Percentiles rank a stretch among this genome's conserved stretches.
Conservation (phyloP, 495 filamentous ascomycete species). For the Penicillium egyptiacum region DNA sequence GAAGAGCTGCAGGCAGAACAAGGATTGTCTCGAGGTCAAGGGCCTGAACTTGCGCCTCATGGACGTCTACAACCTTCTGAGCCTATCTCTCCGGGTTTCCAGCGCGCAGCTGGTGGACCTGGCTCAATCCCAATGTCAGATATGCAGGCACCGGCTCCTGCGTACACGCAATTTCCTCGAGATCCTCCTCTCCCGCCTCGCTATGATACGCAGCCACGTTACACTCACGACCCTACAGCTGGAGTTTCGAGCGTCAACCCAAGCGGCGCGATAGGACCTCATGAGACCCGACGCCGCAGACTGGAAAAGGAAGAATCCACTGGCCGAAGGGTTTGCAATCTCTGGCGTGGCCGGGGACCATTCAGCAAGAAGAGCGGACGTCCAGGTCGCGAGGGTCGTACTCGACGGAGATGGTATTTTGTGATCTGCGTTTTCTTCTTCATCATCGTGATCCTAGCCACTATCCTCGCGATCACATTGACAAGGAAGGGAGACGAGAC, state of each 20-base stretch:
- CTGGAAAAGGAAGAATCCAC: conserved; percentile 63
- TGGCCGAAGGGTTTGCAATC: conserved; percentile 53
- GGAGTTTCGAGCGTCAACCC: conserved; percentile 27
- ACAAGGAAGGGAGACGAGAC: conserved; percentile 48
- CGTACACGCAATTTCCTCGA: conserved; percentile 28
- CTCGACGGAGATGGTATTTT: conserved; percentile 61
- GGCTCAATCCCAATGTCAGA: conserved; percentile 50
- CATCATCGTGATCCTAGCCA: conserved; percentile 56
- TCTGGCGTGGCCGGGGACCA: conserved; percentile 62
- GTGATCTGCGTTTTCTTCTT: conserved; percentile 54
- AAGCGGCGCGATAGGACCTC: conserved; percentile 40
- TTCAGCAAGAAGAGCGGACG: conserved; percentile 58
- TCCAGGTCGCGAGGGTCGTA: conserved; percentile 61
- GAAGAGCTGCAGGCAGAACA: neutral
- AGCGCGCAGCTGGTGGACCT: conserved; percentile 39
- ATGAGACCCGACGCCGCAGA: conserved; percentile 53
- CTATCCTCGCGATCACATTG: conserved; percentile 61
- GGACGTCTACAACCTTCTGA: conserved; percentile 20
- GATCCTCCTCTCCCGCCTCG: conserved; percentile 28
- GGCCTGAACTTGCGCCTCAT: neutral
- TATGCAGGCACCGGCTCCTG: conserved; percentile 41
- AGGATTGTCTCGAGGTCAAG: neutral
- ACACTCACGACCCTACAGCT: conserved; percentile 18
- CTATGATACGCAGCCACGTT: conserved; percentile 21
- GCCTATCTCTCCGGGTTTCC: conserved; percentile 43